A percentile compares a stretch with the other conserved stretches of the same genome.
Conservation (phyloP, 2,329 filamentous ascomycete genomes). For the Aspergillus sp. region DNA sequence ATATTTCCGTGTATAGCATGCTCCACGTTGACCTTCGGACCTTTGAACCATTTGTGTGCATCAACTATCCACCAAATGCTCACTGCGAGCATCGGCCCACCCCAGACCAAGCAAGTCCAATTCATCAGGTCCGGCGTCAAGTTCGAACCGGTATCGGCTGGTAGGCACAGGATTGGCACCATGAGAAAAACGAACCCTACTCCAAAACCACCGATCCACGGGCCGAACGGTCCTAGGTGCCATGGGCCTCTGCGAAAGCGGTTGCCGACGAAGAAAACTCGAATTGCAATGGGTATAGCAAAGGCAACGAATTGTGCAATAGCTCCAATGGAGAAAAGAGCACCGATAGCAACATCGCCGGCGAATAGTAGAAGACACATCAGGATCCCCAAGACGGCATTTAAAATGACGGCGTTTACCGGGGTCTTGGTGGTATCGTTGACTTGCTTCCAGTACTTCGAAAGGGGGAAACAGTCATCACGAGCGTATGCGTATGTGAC, state of each 20-base stretch:
- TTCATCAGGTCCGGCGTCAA: conserved; percentile 60
- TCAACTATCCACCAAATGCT: conserved; percentile 64
- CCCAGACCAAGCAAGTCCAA: conserved; percentile 68
- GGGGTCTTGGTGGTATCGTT: conserved; percentile 64
- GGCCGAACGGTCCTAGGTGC: conserved; percentile 63
- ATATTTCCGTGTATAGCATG: conserved; percentile 41
- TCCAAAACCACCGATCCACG: conserved; percentile 57
- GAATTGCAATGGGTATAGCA: conserved; percentile 45
- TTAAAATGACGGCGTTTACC: conserved; percentile 70
- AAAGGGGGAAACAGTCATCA: conserved; percentile 67
- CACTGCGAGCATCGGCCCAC: conserved; percentile 60
- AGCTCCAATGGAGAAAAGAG: conserved; percentile 69
- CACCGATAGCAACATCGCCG: conserved; percentile 62
- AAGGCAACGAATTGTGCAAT: conserved; percentile 64
- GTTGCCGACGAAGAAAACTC: conserved; percentile 55
- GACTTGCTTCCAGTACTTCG: conserved; percentile 59
- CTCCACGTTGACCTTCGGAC: conserved; percentile 67
- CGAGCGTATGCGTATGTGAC: conserved; percentile 73
- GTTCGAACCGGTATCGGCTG: conserved; percentile 56
- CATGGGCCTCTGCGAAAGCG: conserved; percentile 67
- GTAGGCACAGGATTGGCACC: conserved; percentile 68
- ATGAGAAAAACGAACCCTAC: conserved; percentile 64
- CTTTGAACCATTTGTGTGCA: conserved; percentile 68
- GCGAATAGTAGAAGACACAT: conserved; percentile 66
- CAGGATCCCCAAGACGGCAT: conserved; percentile 59